These are phyloP conservation scores for Tolypocladium endophyticum DNA, from an alignment of 2,329 filamentous ascomycete genomes.

Conservation along the genomic window DNA sequence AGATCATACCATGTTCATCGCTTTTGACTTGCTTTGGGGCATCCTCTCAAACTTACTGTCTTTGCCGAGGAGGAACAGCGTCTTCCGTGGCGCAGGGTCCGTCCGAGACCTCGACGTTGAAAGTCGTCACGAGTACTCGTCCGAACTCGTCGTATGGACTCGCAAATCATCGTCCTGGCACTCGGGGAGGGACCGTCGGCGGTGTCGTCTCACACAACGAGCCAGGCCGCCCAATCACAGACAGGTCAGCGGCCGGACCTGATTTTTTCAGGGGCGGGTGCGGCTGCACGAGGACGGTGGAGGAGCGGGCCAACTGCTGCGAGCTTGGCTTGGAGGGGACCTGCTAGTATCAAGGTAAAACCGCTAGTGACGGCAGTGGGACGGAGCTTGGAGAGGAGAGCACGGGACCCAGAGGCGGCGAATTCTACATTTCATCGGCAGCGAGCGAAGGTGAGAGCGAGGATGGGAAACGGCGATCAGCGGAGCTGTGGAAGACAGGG, in stretches of 20 bases:
- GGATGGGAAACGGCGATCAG: background rate
- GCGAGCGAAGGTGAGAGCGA: background rate
- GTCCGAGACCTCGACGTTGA: background rate
- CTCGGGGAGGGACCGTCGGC: background rate
- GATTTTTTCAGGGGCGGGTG: background rate
- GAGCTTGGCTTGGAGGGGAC: background rate
- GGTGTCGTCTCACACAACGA: background rate
- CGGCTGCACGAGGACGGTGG: background rate
- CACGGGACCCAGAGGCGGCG: background rate
- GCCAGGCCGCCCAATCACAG: background rate
- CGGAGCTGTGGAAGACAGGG: background rate
- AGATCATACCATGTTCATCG: background rate
- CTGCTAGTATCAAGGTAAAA: conserved; percentile 1
- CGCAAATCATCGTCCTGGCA: background rate
- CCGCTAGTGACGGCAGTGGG: background rate
- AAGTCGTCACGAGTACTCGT: background rate
- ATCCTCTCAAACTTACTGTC: background rate
- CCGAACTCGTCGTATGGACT: background rate
- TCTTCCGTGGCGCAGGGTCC: background rate
- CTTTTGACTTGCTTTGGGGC: background rate
- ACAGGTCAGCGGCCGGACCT: background rate
- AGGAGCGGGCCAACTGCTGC: background rate
- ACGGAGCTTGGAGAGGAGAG: background rate
- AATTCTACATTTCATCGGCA: background rate
- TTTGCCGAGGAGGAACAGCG: background rate